Conservation (phyloP, 192 early-diverging fungal species). For the Nowakowskiella sp. region DNA sequence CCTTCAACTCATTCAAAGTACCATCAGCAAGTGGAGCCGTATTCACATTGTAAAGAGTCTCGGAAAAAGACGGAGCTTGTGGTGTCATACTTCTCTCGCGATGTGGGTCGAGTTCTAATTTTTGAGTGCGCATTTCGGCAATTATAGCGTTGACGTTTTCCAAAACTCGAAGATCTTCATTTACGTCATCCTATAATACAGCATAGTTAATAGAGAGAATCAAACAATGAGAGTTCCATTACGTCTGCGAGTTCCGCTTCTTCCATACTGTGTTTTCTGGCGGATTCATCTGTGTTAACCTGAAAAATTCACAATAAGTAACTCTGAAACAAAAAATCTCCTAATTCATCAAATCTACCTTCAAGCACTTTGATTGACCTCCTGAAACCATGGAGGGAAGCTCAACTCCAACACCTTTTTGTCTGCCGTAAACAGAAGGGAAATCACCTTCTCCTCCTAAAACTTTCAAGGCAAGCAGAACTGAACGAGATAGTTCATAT, state of each 20-base stretch:
- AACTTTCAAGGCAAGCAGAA: conserved; percentile 55
- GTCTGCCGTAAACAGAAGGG: neutral
- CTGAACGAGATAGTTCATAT: conserved; percentile 55
- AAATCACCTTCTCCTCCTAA: conserved; percentile 51
- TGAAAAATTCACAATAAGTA: no score
- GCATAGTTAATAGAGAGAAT: neutral
- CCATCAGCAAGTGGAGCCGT: no score
- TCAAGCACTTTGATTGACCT: conserved; percentile 40
- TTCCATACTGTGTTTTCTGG: conserved; percentile 44
- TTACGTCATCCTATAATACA: conserved; percentile 34
- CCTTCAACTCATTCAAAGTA: no score
- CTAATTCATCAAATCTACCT: conserved; percentile 21
- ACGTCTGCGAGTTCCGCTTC: conserved; percentile 22
- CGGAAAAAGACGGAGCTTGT: no score
- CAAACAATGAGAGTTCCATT: neutral
- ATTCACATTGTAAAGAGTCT: no score
- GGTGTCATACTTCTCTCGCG: no score
- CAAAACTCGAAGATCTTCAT: conserved; percentile 35
- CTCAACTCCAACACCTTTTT: conserved; percentile 20
- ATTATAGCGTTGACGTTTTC: conserved; percentile 33
- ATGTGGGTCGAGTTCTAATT: conserved; percentile 8
- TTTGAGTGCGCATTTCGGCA: conserved; percentile 28
- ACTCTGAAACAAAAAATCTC: no score
- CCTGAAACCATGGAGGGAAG: conserved; percentile 24
- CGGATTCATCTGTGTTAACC: conserved; percentile 53